Evolutionary conservation across 2,329 filamentous ascomycete genomes (phyloP), one percentile per base, ranked within the genome.

Genomic region (Fusarium tanahbumbuense): DNA sequence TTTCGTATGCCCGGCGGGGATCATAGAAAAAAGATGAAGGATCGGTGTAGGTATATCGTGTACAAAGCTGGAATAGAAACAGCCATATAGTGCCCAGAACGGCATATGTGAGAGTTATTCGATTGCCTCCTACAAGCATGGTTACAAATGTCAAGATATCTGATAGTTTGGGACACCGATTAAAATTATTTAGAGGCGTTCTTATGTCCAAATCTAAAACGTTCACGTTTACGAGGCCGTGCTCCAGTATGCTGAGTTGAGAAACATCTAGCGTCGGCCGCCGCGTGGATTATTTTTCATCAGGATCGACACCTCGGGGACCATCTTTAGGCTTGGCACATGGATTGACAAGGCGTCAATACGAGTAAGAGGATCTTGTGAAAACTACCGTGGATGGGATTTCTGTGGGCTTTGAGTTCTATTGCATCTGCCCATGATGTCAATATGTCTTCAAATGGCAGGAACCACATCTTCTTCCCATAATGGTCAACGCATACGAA

Each of bases 1-100:
- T 72, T 27, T 57, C 20, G 23, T 77, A 78, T 25, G 76, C 76
- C 22, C 62, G 61, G 8, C 15, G 25, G 12, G 57, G 32, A 18
- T 76, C 63, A 56, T 76, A 78, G 47, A 78, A 78, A 12, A 68
- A 48, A 5, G 74, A 76, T 1, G 74, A 76, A 1, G 74, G 74
- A 18, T 76, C 74, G 8, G 60, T 65, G 28, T 67, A 76, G 4
- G 72, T 73, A n/a, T 58, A 61, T 1, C 49, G 55, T 16, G 72
- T 70, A 22, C 71, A 71, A 15, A 75, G 55, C 20, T 67, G 72
- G n/a, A 76, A 72, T 1, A 74, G 16, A 2, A 66, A n/a, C 1
- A 76, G 40, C 74, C 74, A 76, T 8, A 58, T 3, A 4, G 25
- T 18, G 20, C 53, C 61, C 22, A 68, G 18, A 1, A 34, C 20